These are phyloP conservation scores for Aurantiochytrium sp. DNA, from an alignment of 108 stramenopile species.

Conservation along the genomic window DNA sequence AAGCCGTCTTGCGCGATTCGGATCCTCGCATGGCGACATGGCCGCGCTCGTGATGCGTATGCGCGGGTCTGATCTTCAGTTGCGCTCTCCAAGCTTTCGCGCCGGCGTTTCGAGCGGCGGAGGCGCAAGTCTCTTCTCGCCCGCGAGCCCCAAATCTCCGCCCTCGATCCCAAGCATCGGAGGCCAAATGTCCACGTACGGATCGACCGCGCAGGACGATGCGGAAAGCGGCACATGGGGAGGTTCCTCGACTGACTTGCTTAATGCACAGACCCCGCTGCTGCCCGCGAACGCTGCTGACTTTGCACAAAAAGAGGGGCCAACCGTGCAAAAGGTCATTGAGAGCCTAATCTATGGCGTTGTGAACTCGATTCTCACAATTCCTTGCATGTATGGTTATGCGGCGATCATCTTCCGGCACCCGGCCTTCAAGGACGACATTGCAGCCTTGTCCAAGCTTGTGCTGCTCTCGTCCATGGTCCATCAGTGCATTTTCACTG, in stretches of 20 bases:
- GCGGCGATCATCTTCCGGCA: conserved; percentile 78
- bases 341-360: conserved; percentile 13
- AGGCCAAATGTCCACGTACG: neutral
- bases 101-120: neutral
- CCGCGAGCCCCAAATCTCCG: no score
- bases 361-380: conserved; percentile 51
- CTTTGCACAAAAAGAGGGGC: neutral
- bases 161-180: neutral
- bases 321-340: neutral
- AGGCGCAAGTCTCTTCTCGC: no score
- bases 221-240: neutral
- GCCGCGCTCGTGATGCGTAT: neutral
- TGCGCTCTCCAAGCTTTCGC: neutral
- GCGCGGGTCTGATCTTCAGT: neutral
- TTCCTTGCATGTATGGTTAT: conserved; percentile 74
- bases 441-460: conserved; percentile 68
- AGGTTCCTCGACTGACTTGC: neutral
- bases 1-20: neutral
- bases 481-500: conserved; percentile 81
- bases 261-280: neutral
- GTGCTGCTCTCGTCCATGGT: conserved; percentile 77
- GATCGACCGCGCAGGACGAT: neutral
- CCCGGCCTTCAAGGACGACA: conserved; percentile 53
- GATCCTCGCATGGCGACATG: neutral
- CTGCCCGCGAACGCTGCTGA: neutral